Conservation (phyloP, 352 stramenopile genomes). For the Globisporangium emineosum region DNA sequence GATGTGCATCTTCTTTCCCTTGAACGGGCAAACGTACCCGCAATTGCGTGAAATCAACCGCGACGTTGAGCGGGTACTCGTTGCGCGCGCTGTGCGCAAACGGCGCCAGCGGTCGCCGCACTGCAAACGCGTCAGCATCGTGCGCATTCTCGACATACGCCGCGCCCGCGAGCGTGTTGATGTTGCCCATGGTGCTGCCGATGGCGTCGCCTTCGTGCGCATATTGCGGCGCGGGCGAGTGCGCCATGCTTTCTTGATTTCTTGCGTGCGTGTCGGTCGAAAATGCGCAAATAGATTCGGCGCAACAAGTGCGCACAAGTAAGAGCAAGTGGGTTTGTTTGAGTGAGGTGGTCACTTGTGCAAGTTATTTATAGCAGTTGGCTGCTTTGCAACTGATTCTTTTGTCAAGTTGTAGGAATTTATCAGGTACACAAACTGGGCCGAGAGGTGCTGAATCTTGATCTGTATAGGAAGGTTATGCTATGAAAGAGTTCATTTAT, state of each 20-base stretch:
- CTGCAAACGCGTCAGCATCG: neutral
- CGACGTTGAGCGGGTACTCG: conserved; percentile 58
- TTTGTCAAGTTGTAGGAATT: neutral
- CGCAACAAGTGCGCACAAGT: neutral
- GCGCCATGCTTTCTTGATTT: conserved; percentile 2
- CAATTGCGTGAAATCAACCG: conserved; percentile 71
- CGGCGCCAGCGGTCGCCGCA: conserved; percentile 2
- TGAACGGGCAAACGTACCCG: too few species aligned
- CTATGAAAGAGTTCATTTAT: neutral
- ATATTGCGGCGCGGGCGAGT: neutral
- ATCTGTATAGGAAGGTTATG: neutral
- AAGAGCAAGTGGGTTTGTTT: neutral
- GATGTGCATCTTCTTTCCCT: too few species aligned
- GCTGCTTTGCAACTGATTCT: neutral
- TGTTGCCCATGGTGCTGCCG: neutral
- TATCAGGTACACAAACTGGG: neutral
- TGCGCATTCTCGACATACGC: neutral
- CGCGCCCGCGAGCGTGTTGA: neutral
- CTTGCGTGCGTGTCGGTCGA: conserved; percentile 5
- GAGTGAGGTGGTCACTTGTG: conserved; percentile 1
- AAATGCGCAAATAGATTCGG: conserved; percentile 13
- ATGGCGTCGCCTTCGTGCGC: neutral
- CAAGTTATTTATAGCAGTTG: neutral
- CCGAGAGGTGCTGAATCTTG: neutral
- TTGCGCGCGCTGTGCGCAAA: conserved; percentile 27